Conservation (phyloP, 495 filamentous ascomycete genomes). For the Lepidopterella palustris region DNA sequence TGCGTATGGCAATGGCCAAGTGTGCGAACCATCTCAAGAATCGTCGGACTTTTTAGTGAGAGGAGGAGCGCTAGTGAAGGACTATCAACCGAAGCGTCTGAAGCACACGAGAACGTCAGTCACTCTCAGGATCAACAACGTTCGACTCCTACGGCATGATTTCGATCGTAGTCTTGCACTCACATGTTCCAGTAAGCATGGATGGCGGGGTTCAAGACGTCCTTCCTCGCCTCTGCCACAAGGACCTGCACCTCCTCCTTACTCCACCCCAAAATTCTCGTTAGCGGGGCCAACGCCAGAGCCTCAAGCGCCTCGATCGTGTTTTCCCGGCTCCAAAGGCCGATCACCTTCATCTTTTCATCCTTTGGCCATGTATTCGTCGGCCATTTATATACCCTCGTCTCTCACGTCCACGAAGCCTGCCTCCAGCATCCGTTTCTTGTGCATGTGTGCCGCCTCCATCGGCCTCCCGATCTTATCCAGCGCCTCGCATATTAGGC, state of each 20-base stretch:
- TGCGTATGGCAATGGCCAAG: too few relatives aligned
- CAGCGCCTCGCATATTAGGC: background rate
- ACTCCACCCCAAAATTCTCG: slow-evolving; percentile 16
- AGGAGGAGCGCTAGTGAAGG: too few relatives aligned
- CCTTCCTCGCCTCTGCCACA: slow-evolving; percentile 9
- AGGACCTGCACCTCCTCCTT: slow-evolving; percentile 23
- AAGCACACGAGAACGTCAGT: too few relatives aligned
- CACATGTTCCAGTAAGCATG: slow-evolving; percentile 24
- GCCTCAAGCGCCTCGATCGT: slow-evolving; percentile 14
- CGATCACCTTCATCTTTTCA: slow-evolving; percentile 19
- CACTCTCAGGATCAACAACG: too few relatives aligned
- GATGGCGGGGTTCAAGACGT: slow-evolving; percentile 4
- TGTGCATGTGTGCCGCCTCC: slow-evolving; percentile 9
- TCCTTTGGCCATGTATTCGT: slow-evolving; percentile 21
- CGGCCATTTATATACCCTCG: slow-evolving; percentile 18
- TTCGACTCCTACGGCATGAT: too few relatives aligned
- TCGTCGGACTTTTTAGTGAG: too few relatives aligned
- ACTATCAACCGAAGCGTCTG: too few relatives aligned
- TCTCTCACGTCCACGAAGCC: slow-evolving; percentile 21
- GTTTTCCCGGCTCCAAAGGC: slow-evolving; percentile 17
- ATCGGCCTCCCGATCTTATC: slow-evolving; percentile 1
- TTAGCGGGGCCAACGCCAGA: slow-evolving; percentile 16
- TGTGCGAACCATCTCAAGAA: too few relatives aligned
- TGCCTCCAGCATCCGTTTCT: slow-evolving; percentile 14
- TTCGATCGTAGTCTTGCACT: too few relatives aligned